Base-by-base conservation (phyloP, 768 basidiomycete species). In the Phaffia australis region DNA sequence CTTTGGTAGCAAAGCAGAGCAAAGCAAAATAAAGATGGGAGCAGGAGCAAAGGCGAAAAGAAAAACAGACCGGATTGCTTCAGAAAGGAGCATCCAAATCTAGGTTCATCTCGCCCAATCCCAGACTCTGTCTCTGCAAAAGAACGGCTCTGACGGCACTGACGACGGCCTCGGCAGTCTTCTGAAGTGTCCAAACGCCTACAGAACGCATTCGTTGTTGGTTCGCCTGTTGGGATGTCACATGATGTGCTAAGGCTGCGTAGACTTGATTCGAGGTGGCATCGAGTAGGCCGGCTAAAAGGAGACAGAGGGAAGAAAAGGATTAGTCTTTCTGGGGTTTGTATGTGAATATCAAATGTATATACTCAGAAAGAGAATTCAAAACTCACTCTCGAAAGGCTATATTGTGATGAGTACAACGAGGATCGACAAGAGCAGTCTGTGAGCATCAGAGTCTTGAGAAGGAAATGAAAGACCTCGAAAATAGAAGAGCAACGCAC, bases 111-210 rank as follows among this genome's bases (percentile, higher is more conserved):
- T 42, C 32, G 11, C 57, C 57, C 27, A 35, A 32, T 8, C 57
- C 57, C 14, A 60, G 27, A 25, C 50, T 56, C 60, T 54, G 49
- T 21, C 66, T 55, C 42, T 66, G 60, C 29, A 67, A 51, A 8
- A 67, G 42, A 9, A 60, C 81, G 54, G 81, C 86, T 63, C 87
- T 80, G 54, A 97, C 78, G 7, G 90, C 85, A 56, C 84, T 81
- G 68, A 97, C 79, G 57, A 93, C 82, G n/a, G 87, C 87, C 64
- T 84, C 85, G 1, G 90, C 89, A 0, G 93, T 93, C 82, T 88
- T 86, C 76, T 95, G 92, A 27, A 98, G 80, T 73, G 88, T 91
- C 95, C 95, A 99, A 9, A 90, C 78, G 68, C 89, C 87, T 70
- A 99, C 91, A 3, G 85, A 88, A 77, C 85, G 88, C 74, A 95